Evolutionary conservation across 2,329 filamentous ascomycete genomes (phyloP).

Genomic region (Colletotrichum plurivorum): DNA sequence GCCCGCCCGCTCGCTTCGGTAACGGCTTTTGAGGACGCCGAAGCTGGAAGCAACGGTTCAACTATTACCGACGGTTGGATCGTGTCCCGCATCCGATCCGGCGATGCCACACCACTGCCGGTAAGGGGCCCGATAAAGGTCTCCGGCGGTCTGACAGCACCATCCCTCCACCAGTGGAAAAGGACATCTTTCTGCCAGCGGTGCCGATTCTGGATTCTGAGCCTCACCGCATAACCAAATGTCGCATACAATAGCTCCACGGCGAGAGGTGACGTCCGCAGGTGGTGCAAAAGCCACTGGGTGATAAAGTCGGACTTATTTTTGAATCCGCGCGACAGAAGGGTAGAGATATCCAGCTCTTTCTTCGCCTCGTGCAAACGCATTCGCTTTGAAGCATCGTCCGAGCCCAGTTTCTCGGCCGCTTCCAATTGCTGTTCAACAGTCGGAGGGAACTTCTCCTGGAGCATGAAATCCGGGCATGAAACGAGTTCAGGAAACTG

Average conservation of each 20-base stretch:
- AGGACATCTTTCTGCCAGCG: constrained; percentile 56
- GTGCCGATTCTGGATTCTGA: constrained; percentile 51
- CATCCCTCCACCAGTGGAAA: constrained; percentile 54
- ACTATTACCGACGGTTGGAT: constrained; percentile 1
- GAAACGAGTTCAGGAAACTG: constrained; percentile 63
- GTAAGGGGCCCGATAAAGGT: constrained; percentile 29
- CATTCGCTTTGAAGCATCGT: constrained; percentile 50
- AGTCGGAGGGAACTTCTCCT: constrained; percentile 54
- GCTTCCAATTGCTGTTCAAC: constrained; percentile 56
- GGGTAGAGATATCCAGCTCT: constrained; percentile 62
- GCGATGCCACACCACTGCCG: constrained; percentile 19
- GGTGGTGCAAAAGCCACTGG: constrained; percentile 67
- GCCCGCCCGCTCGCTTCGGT: no score
- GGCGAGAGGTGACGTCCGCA: constrained; percentile 62
- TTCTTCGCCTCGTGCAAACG: constrained; percentile 60
- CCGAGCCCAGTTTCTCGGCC: constrained; percentile 54
- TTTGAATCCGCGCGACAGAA: constrained; percentile 53
- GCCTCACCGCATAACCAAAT: constrained; percentile 50
- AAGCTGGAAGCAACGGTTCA: neutral
- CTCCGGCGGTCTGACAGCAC: constrained; percentile 29
- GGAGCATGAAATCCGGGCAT: constrained; percentile 62
- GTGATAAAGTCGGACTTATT: constrained; percentile 63
- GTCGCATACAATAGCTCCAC: constrained; percentile 58
- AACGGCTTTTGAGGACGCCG: neutral
- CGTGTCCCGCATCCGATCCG: neutral